phyloP scores from a whole-genome alignment of 2,329 filamentous ascomycete genomes.

The Fusarium keratoplasticum region DNA sequence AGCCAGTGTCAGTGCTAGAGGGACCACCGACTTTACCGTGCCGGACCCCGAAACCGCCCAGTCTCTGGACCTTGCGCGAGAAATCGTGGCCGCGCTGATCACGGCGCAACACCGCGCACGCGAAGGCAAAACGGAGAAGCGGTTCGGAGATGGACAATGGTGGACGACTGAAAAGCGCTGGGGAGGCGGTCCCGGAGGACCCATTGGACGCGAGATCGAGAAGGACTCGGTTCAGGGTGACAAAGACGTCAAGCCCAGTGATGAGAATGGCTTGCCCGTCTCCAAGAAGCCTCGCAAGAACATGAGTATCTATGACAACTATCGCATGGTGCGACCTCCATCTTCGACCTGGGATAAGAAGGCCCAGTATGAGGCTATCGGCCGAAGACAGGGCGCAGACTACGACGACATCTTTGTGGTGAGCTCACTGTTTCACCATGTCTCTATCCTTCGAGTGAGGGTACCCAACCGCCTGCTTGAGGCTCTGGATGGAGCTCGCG shows the following conservation, averaged over 20 bases:
- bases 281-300: conserved; percentile 66
- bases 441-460: conserved; percentile 68
- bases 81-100: conserved; percentile 69
- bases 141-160: conserved; percentile 70
- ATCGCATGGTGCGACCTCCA: conserved; percentile 71
- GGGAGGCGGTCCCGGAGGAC: conserved; percentile 72
- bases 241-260: conserved; percentile 53
- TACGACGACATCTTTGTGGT: conserved; percentile 73
- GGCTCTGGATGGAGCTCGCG: conserved; percentile 61
- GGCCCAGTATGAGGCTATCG: conserved; percentile 68
- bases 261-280: conserved; percentile 42
- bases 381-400: conserved; percentile 57
- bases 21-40: conserved; percentile 62
- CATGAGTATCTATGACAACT: conserved; percentile 70
- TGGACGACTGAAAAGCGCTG: conserved; percentile 71
- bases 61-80: conserved; percentile 70
- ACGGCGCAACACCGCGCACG: conserved; percentile 73
- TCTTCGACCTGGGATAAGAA: conserved; percentile 70
- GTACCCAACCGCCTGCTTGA: conserved; percentile 66
- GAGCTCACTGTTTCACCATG: conserved; percentile 71
- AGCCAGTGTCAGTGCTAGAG: conserved; percentile 69
- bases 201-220: conserved; percentile 71
- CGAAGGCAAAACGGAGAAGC: conserved; percentile 66
- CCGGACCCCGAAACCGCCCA: conserved; percentile 65
- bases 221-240: conserved; percentile 59